Conservation (phyloP, 768 basidiomycete genomes). For the Sporobolomyces roseus region DNA sequence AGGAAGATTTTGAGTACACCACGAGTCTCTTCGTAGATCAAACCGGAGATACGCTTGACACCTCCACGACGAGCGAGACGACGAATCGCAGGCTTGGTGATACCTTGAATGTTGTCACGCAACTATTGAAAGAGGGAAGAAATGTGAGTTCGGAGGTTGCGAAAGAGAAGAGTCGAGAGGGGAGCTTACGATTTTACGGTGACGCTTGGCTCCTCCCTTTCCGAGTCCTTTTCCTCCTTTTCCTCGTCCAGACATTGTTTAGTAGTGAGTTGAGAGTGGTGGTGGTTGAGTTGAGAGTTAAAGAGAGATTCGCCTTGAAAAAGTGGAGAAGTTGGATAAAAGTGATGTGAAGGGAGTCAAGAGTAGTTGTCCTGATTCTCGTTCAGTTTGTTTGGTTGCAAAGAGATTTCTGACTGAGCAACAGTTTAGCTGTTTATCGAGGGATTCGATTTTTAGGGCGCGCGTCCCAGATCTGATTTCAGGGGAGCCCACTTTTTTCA, state of each 20-base stretch:
- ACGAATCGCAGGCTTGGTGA: constrained; percentile 83
- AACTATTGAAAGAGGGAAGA: constrained; percentile 47
- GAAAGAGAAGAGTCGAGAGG: not conserved
- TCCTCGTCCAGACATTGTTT: constrained; percentile 81
- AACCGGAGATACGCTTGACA: constrained; percentile 91
- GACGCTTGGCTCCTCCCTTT: constrained; percentile 93
- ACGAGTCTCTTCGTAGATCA: constrained; percentile 89
- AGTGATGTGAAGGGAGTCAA: constrained; percentile 2
- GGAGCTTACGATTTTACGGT: constrained; percentile 85
- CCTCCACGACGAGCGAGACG: constrained; percentile 95
- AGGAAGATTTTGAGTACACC: constrained; percentile 94
- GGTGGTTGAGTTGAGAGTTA: constrained; percentile 7
- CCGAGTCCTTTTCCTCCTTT: constrained; percentile 79
- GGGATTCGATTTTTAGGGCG: not conserved
- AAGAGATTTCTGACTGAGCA: not conserved
- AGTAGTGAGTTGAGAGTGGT: constrained; percentile 7
- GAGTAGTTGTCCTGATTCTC: not conserved
- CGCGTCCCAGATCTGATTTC: not conserved
- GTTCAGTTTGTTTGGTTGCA: not conserved
- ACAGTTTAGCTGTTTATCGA: too few species aligned
- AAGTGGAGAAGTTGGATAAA: not conserved
- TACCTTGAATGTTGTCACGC: constrained; percentile 60
- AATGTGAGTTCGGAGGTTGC: not conserved
- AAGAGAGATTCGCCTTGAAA: not conserved
- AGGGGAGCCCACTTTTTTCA: not conserved